Conservation (phyloP, 208 protist species). For the Leptomonas pyrrhocoris region DNA sequence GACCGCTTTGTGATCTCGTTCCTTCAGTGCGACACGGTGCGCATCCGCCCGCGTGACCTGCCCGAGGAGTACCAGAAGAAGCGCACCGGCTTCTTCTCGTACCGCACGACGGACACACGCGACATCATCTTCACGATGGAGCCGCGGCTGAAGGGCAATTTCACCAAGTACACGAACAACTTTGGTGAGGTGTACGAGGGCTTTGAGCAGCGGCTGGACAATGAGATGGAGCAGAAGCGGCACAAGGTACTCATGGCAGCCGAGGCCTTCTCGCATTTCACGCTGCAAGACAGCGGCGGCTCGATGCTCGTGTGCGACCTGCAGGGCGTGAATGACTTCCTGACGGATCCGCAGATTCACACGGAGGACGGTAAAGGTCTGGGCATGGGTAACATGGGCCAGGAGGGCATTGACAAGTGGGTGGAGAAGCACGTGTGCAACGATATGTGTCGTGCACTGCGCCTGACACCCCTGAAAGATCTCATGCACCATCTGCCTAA, state of each 20-base stretch:
- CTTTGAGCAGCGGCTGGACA: constrained; percentile 51
- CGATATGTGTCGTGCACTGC: constrained; percentile 59
- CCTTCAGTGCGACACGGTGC: constrained; percentile 84
- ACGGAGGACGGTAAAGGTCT: constrained; percentile 75
- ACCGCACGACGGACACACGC: constrained; percentile 57
- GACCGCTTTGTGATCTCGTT: constrained; percentile 78
- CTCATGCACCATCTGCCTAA: neutral
- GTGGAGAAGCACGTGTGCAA: constrained; percentile 72
- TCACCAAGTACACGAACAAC: constrained; percentile 91
- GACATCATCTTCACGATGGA: constrained; percentile 86
- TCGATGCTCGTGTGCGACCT: constrained; percentile 83
- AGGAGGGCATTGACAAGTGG: constrained; percentile 82
- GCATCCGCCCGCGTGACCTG: constrained; percentile 49
- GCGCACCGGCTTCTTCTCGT: constrained; percentile 70
- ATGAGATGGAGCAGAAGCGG: constrained; percentile 40
- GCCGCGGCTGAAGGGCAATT: constrained; percentile 75
- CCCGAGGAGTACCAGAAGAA: constrained; percentile 49
- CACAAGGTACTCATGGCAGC: constrained; percentile 66
- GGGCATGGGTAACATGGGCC: constrained; percentile 85
- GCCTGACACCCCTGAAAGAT: constrained; percentile 44
- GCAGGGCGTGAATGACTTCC: constrained; percentile 83
- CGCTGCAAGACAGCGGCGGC: constrained; percentile 60
- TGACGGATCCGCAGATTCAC: constrained; percentile 89
- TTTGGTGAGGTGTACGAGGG: constrained; percentile 78
- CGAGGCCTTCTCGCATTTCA: constrained; percentile 90